These are phyloP conservation scores for Areca catechu DNA, from an alignment of 176 grass and related monocot genomes.

Conservation along the genomic window DNA sequence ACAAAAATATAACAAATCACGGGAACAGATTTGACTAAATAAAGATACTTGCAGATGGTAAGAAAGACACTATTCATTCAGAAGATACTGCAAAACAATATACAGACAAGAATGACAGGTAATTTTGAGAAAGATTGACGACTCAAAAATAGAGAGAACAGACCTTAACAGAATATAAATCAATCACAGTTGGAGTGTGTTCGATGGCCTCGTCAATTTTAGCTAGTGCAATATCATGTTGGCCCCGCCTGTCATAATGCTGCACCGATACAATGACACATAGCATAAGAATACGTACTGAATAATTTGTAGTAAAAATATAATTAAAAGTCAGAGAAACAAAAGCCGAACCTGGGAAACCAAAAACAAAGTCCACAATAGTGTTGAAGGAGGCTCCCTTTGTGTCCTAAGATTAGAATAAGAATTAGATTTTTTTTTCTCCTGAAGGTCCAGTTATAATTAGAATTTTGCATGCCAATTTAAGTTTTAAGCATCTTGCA, in stretches of 20 bases:
- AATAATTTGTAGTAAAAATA: background rate
- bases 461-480: background rate
- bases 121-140: too few relatives aligned
- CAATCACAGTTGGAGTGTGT: constrained; percentile 92
- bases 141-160: background rate
- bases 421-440: background rate
- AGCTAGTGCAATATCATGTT: constrained; percentile 56
- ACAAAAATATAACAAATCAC: too few relatives aligned
- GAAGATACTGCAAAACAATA: too few relatives aligned
- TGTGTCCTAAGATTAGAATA: constrained; percentile 41
- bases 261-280: constrained; percentile 22
- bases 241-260: constrained; percentile 94
- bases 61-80: too few relatives aligned
- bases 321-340: constrained; percentile 10
- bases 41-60: too few relatives aligned
- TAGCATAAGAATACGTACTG: too few relatives aligned
- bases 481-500: too few relatives aligned
- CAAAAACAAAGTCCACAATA: constrained; percentile 89
- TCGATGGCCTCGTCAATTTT: constrained; percentile 94
- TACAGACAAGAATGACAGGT: too few relatives aligned
- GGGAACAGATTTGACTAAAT: too few relatives aligned
- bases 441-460: too few relatives aligned
- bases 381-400: constrained; percentile 84
- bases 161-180: constrained; percentile 97
- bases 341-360: constrained; percentile 78